Conservation (phyloP, 2,329 filamentous ascomycete species). For the Colletotrichum costaricense region DNA sequence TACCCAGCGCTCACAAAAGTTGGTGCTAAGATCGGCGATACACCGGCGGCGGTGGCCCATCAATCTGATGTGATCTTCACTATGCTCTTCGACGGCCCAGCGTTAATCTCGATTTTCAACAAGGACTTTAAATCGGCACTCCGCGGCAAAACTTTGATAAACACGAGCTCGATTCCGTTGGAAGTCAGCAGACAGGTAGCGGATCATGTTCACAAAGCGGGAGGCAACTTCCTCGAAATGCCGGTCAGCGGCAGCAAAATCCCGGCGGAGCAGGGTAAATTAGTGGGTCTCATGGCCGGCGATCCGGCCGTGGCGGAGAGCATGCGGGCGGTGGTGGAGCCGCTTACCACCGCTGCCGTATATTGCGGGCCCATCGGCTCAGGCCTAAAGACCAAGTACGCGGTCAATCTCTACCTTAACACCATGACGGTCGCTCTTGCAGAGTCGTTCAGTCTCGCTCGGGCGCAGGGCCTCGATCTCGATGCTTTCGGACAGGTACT, state of each 20-base stretch:
- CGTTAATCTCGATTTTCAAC: constrained; percentile 40
- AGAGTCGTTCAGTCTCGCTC: constrained; percentile 46
- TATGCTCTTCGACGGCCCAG: constrained; percentile 45
- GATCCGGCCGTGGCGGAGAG: constrained; percentile 40
- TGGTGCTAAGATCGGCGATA: constrained; percentile 39
- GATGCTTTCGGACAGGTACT: constrained; percentile 44
- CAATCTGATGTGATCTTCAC: constrained; percentile 45
- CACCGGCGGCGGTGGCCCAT: constrained; percentile 40
- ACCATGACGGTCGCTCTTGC: constrained; percentile 45
- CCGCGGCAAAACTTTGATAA: constrained; percentile 45
- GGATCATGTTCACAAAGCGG: constrained; percentile 38
- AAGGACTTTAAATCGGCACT: constrained; percentile 40
- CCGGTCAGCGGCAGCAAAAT: constrained; percentile 48
- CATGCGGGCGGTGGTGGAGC: constrained; percentile 38
- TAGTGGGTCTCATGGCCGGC: constrained; percentile 48
- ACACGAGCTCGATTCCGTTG: constrained; percentile 44
- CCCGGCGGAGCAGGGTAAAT: constrained; percentile 45
- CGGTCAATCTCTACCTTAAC: constrained; percentile 44
- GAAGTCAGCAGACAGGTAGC: constrained; percentile 41
- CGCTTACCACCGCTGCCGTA: constrained; percentile 44
- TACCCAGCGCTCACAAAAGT: constrained; percentile 38
- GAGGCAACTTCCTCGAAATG: constrained; percentile 47
- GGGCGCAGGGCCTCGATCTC: constrained; percentile 45
- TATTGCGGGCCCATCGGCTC: constrained; percentile 47
- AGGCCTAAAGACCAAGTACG: constrained; percentile 47